Evolutionary conservation across 2,329 filamentous ascomycete genomes (phyloP).

Genomic region (Aspergillus texensis): DNA sequence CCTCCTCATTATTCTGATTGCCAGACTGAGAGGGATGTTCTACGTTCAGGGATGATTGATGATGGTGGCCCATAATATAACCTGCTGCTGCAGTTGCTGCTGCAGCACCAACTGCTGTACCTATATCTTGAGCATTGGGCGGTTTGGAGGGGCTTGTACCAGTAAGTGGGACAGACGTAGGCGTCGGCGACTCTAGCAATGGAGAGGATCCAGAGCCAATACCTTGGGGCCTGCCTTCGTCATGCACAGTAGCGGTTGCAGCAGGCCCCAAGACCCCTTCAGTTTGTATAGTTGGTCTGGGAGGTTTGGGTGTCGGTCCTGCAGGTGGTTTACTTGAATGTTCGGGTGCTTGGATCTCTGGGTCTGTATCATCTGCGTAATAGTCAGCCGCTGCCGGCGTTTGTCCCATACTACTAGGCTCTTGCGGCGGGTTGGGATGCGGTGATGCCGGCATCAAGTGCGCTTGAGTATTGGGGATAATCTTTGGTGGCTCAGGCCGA

Average conservation of each 20-base stretch:
- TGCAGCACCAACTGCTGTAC: constrained; percentile 39
- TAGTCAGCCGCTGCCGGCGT: constrained; percentile 59
- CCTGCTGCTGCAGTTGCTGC: constrained; percentile 47
- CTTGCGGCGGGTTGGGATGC: constrained; percentile 56
- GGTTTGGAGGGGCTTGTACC: constrained; percentile 24
- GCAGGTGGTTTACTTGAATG: constrained; percentile 20
- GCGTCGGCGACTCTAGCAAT: constrained; percentile 19
- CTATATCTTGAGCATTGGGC: constrained; percentile 35
- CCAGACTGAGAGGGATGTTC: constrained; percentile 34
- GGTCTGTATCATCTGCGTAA: constrained; percentile 41
- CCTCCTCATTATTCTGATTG: constrained; percentile 33
- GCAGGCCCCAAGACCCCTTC: constrained; percentile 35
- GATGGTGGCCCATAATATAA: constrained; percentile 42
- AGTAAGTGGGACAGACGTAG: constrained; percentile 24
- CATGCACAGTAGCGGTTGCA: constrained; percentile 43
- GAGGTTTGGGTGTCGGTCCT: constrained; percentile 24
- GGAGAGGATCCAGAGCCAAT: constrained; percentile 24
- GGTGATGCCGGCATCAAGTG: constrained; percentile 59
- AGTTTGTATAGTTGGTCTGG: constrained; percentile 34
- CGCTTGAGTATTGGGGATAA: constrained; percentile 58
- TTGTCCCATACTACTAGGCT: constrained; percentile 56
- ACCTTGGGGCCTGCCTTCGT: constrained; percentile 36
- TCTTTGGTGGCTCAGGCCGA: constrained; percentile 53
- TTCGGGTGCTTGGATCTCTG: constrained; percentile 19
- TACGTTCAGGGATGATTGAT: constrained; percentile 33